Percentiles rank a stretch among this genome's conserved stretches.
These are phyloP conservation scores for Luffa acutangula DNA, from an alignment of 306 rosid genomes.

Conservation along the genomic window DNA sequence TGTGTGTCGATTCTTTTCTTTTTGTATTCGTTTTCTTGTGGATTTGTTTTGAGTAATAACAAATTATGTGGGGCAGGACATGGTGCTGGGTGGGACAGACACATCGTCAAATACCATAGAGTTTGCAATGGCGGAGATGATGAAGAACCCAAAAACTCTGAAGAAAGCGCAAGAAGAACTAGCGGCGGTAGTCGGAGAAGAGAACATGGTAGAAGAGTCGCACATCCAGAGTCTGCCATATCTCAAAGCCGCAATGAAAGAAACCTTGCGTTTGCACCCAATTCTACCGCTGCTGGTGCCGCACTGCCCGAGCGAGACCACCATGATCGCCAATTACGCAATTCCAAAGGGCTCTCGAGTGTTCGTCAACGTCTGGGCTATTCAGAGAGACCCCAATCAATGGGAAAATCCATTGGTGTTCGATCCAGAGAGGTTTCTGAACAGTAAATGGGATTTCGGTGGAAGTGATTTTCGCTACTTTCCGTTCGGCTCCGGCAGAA, in stretches of 20 bases:
- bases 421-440: slow-evolving; percentile 52
- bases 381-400: slow-evolving; percentile 50
- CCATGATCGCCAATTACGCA: slow-evolving; percentile 40
- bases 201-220: slow-evolving; percentile 55
- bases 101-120: slow-evolving; percentile 60
- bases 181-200: slow-evolving; percentile 26
- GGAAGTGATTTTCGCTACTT: slow-evolving; percentile 53
- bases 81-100: slow-evolving; percentile 54
- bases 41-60: too few relatives aligned
- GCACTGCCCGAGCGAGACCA: slow-evolving; percentile 40
- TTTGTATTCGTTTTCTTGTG: too few relatives aligned
- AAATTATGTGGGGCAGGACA: slow-evolving; percentile 30
- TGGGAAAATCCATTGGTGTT: slow-evolving; percentile 61
- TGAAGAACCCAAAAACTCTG: slow-evolving; percentile 30
- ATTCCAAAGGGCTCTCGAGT: slow-evolving; percentile 49
- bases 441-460: slow-evolving; percentile 35
- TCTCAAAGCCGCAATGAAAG: slow-evolving; percentile 59
- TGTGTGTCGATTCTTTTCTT: too few relatives aligned
- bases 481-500: slow-evolving; percentile 73
- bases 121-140: slow-evolving; percentile 52
- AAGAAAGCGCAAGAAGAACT: slow-evolving; percentile 42
- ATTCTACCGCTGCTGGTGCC: slow-evolving; percentile 41
- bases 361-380: slow-evolving; percentile 66
- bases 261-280: slow-evolving; percentile 55
- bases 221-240: slow-evolving; percentile 41